phyloP scores from a whole-genome alignment of 306 rosid genomes.

The Sicyos edulis region DNA sequence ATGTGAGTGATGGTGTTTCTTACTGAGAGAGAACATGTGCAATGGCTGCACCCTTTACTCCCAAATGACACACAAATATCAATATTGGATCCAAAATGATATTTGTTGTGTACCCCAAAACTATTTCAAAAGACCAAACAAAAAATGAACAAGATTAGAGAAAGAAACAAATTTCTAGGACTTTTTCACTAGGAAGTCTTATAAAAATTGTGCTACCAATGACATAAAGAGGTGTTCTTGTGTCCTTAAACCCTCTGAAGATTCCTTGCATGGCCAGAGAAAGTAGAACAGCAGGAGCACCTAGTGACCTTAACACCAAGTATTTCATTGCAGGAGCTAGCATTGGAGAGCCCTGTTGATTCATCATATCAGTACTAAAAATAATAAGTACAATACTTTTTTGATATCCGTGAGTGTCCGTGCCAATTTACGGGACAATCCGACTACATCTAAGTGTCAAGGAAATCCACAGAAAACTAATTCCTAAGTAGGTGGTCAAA shows the following conservation, averaged over 20 bases:
- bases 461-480: too few species aligned
- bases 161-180: conserved; percentile 8
- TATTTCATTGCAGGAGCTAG: conserved; percentile 63
- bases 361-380: conserved; percentile 1
- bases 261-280: conserved; percentile 96
- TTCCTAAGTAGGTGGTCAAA: too few species aligned
- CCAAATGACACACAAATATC: conserved; percentile 60
- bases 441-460: too few species aligned
- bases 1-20: conserved; percentile 27
- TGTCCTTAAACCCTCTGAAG: conserved; percentile 92
- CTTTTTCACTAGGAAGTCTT: background rate
- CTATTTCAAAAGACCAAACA: conserved; percentile 30
- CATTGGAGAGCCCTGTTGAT: conserved; percentile 69
- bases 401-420: too few species aligned
- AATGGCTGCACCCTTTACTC: conserved; percentile 89
- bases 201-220: conserved; percentile 40
- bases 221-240: conserved; percentile 89
- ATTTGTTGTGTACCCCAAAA: conserved; percentile 59
- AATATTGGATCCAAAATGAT: conserved; percentile 71
- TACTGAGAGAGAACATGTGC: conserved; percentile 94
- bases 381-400: too few species aligned
- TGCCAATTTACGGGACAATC: too few species aligned
- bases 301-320: conserved; percentile 70
- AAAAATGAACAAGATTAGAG: conserved; percentile 9
- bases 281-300: conserved; percentile 98